Evolutionary conservation across 2,329 filamentous ascomycete species (phyloP).

Genomic region (Alternaria longipes): DNA sequence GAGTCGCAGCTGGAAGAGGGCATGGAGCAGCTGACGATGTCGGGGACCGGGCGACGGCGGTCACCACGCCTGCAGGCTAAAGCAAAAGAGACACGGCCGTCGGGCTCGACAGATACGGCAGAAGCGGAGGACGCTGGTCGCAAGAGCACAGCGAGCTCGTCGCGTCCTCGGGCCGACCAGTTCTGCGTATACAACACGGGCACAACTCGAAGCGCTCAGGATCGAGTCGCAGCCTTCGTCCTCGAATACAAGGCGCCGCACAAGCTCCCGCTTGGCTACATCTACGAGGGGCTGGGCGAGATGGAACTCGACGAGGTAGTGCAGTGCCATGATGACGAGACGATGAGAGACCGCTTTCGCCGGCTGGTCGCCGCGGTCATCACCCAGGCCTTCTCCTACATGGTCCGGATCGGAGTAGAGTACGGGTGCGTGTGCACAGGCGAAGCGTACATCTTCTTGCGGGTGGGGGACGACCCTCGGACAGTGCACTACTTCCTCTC

Average conservation of each 20-base stretch:
- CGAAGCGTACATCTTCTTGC: not conserved
- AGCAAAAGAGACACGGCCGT: no score
- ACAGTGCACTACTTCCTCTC: no score
- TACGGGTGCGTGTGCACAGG: not conserved
- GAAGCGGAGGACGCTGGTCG: no score
- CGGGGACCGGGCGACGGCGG: no score
- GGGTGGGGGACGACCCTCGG: no score
- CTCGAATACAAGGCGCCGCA: not conserved
- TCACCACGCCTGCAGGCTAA: no score
- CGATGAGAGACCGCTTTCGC: not conserved
- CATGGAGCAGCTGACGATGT: no score
- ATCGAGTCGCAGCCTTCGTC: not conserved
- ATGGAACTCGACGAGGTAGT: not conserved
- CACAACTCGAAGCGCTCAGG: not conserved
- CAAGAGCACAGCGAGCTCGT: no score
- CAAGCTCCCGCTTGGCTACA: not conserved
- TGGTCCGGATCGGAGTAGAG: not conserved
- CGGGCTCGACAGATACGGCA: no score
- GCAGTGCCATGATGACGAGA: not conserved
- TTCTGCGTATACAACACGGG: not conserved
- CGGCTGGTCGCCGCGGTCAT: not conserved
- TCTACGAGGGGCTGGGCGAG: not conserved
- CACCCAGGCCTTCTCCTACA: not conserved
- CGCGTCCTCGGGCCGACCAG: not conserved
- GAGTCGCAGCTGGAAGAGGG: no score